phyloP scores from a whole-genome alignment of 331 rosid species.

The Saraca asoca region DNA sequence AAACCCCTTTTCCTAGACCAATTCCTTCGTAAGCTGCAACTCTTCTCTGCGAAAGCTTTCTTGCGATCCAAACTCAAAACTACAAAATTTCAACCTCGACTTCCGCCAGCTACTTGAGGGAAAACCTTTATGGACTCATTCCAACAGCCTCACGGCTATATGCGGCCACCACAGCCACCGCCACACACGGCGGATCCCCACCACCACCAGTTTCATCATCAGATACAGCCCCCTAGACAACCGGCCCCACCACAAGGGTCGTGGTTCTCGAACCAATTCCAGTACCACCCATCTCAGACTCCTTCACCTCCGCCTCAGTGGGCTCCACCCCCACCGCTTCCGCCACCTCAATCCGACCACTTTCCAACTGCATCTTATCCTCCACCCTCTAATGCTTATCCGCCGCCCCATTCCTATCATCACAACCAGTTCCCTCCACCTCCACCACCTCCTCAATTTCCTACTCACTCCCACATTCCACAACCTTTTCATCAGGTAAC shows the following conservation, averaged over 20 bases:
- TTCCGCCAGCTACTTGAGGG: no score
- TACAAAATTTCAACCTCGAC: no score
- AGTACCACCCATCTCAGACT: constrained; percentile 67
- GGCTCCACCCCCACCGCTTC: constrained; percentile 54
- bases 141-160: constrained; percentile 65
- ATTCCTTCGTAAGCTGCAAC: no score
- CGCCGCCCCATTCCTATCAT: constrained; percentile 50
- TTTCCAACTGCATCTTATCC: constrained; percentile 54
- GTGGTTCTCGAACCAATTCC: constrained; percentile 76
- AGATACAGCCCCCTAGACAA: constrained; percentile 42
- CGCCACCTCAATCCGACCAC: constrained; percentile 44
- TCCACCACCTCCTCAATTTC: no score
- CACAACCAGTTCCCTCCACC: constrained; percentile 60
- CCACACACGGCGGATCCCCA: constrained; percentile 71
- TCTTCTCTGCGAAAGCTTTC: no score
- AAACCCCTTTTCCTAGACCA: no score
- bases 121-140: constrained; percentile 63
- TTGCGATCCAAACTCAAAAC: no score
- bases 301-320: constrained; percentile 78
- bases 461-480: constrained; percentile 56
- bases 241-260: constrained; percentile 60
- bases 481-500: constrained; percentile 69
- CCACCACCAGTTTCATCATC: constrained; percentile 47
- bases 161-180: constrained; percentile 62
- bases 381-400: constrained; percentile 57